These are phyloP conservation scores for Saccharomyces hybrid DNA, from an alignment of 1,139 yeast genomes.

Conservation along the genomic window DNA sequence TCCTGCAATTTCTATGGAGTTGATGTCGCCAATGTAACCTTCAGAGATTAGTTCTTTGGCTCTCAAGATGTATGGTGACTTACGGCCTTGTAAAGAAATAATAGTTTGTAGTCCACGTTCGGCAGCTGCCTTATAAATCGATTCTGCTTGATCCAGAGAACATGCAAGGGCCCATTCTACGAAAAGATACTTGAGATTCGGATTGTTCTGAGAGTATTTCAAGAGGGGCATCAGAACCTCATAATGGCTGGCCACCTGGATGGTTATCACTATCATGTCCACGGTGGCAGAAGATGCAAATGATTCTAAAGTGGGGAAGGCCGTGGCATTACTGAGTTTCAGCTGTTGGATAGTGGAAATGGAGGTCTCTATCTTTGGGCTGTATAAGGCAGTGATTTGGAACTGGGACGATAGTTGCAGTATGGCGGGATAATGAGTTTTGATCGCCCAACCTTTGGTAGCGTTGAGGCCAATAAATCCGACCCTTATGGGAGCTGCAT, in stretches of 20 bases:
- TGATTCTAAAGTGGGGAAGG: conserved; percentile 19
- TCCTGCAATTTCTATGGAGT: conserved; percentile 24
- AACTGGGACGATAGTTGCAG: conserved; percentile 26
- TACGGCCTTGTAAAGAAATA: conserved; percentile 25
- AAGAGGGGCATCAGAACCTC: conserved; percentile 15
- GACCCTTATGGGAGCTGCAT: conserved; percentile 21
- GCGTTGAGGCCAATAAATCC: conserved; percentile 24
- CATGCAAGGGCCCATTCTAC: conserved; percentile 26
- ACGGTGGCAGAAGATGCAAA: conserved; percentile 19
- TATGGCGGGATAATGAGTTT: conserved; percentile 26
- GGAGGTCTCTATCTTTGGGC: conserved; percentile 16
- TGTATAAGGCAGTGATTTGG: conserved; percentile 22
- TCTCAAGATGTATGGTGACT: conserved; percentile 25
- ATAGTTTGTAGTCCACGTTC: conserved; percentile 23
- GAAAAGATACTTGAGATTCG: conserved; percentile 21
- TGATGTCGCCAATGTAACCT: conserved; percentile 26
- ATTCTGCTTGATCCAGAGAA: conserved; percentile 20
- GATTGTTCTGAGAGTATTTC: conserved; percentile 17
- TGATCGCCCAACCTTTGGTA: conserved; percentile 26
- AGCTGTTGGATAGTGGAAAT: conserved; percentile 18
- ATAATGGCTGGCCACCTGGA: conserved; percentile 18
- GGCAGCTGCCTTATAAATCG: conserved; percentile 19
- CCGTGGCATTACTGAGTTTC: conserved; percentile 21
- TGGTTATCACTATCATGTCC: conserved; percentile 24
- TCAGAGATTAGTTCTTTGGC: conserved; percentile 25